Evolutionary conservation across 139 green algal species (phyloP).

Genomic region (Prasinococcaceae sp.): DNA sequence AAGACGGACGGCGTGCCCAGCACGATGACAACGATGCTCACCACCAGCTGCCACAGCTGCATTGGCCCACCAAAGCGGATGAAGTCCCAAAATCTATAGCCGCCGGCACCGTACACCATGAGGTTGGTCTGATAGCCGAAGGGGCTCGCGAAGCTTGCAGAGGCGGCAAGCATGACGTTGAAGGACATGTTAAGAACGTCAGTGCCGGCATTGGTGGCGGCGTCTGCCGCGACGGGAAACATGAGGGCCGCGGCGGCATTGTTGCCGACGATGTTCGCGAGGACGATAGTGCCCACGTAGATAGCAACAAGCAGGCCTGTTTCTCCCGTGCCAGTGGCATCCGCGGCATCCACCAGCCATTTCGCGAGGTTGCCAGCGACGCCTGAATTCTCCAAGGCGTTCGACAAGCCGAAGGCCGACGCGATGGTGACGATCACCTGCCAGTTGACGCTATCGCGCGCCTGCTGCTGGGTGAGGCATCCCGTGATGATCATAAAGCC

Average conservation of each 20-base stretch:
- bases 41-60: slow-evolving; percentile 21
- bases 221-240: slow-evolving; percentile 23
- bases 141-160: slow-evolving; percentile 36
- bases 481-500: slow-evolving; percentile 45
- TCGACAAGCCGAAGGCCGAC: slow-evolving; percentile 41
- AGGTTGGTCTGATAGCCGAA: slow-evolving; percentile 65
- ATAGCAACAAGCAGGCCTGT: slow-evolving; percentile 28
- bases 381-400: slow-evolving; percentile 30
- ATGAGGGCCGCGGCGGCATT: slow-evolving; percentile 48
- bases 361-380: slow-evolving; percentile 29
- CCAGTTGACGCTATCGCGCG: slow-evolving; percentile 32
- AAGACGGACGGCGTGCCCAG: neutral
- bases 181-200: slow-evolving; percentile 8
- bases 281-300: slow-evolving; percentile 39
- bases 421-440: slow-evolving; percentile 42
- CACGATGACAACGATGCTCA: neutral
- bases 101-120: slow-evolving; percentile 50
- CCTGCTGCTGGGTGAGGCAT: slow-evolving; percentile 26
- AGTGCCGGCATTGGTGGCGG: neutral
- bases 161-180: slow-evolving; percentile 33
- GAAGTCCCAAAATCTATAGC: slow-evolving; percentile 44
- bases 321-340: slow-evolving; percentile 18
- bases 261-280: slow-evolving; percentile 48
- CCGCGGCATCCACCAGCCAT: slow-evolving; percentile 12
- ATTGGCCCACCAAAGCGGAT: slow-evolving; percentile 30